Conservation (phyloP, 306 rosid genomes). For the Cucurbita moschata region DNA sequence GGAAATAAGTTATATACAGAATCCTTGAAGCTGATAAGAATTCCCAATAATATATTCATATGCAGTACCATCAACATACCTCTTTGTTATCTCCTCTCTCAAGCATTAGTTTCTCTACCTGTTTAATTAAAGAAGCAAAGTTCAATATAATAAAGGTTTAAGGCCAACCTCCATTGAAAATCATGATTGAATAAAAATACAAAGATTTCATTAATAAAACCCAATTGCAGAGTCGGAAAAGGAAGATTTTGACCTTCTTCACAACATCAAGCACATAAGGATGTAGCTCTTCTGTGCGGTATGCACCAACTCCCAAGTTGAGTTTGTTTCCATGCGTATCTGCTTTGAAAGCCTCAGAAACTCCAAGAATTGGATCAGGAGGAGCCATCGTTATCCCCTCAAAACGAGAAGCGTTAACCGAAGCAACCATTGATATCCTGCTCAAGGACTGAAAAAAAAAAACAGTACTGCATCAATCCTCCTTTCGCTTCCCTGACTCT, state of each 20-base stretch:
- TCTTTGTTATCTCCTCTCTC: conserved; percentile 89
- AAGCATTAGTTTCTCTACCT: conserved; percentile 89
- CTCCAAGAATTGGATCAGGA: conserved; percentile 98
- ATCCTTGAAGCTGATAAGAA: conserved; percentile 7
- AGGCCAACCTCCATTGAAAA: not conserved
- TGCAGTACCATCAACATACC: conserved; percentile 26
- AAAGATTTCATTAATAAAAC: conserved; percentile 1
- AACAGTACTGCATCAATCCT: not conserved
- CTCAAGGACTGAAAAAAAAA: conserved; percentile 41
- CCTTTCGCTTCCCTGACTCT: not conserved
- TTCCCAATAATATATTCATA: conserved; percentile 9
- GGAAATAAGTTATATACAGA: conserved; percentile 12
- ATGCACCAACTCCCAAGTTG: conserved; percentile 97
- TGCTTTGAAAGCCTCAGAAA: conserved; percentile 92
- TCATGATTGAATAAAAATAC: not conserved
- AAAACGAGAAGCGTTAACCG: conserved; percentile 64
- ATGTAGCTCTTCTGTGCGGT: conserved; percentile 72
- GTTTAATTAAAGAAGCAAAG: conserved; percentile 6
- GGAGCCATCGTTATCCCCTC: conserved; percentile 92
- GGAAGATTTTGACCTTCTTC: conserved; percentile 43
- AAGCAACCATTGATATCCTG: conserved; percentile 57
- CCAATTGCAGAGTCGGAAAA: not conserved
- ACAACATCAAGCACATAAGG: conserved; percentile 94
- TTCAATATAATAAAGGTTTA: not conserved
- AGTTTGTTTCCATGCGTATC: conserved; percentile 53